A percentile compares a stretch with the other conserved stretches of the same genome.
Conservation (phyloP, 2,329 filamentous ascomycete genomes). For the Penicillium olsonii region DNA sequence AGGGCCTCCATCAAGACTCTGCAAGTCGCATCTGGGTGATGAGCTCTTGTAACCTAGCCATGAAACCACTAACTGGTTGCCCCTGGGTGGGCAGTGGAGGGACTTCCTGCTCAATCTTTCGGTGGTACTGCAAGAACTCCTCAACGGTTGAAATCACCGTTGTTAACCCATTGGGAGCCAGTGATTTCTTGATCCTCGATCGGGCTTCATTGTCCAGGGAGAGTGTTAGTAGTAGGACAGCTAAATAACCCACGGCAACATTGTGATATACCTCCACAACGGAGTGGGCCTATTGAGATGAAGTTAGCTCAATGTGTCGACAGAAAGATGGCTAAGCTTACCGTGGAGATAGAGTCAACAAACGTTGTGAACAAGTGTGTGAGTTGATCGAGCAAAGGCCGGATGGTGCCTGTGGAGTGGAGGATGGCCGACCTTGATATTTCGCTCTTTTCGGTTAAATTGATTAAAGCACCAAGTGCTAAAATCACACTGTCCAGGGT, state of each 20-base stretch:
- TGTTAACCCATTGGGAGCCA: slow-evolving; percentile 52
- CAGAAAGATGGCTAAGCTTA: slow-evolving; percentile 46
- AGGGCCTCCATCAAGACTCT: slow-evolving; percentile 9
- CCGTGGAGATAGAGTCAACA: slow-evolving; percentile 66
- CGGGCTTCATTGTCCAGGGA: slow-evolving; percentile 59
- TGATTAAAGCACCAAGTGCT: slow-evolving; percentile 80
- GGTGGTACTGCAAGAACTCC: slow-evolving; percentile 63
- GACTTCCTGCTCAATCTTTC: slow-evolving; percentile 56
- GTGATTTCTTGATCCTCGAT: slow-evolving; percentile 41
- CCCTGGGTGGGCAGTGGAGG: slow-evolving; percentile 46
- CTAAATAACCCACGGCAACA: slow-evolving; percentile 82
- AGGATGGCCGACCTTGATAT: slow-evolving; percentile 58
- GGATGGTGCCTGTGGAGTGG: slow-evolving; percentile 35
- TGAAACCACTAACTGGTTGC: slow-evolving; percentile 53
- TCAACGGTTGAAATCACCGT: slow-evolving; percentile 59
- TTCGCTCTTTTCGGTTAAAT: slow-evolving; percentile 77
- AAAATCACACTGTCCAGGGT: slow-evolving; percentile 74
- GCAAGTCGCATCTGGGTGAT: slow-evolving; percentile 46
- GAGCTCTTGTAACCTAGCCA: slow-evolving; percentile 55
- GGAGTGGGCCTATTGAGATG: slow-evolving; percentile 48
- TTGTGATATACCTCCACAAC: slow-evolving; percentile 73
- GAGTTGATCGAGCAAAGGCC: slow-evolving; percentile 59
- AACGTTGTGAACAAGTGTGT: slow-evolving; percentile 68
- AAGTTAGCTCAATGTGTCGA: slow-evolving; percentile 13
- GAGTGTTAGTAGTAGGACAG: slow-evolving; percentile 79